A percentile compares a stretch with the other conserved stretches of the same genome.
Conservation (phyloP, 2,329 filamentous ascomycete species). For the Aureobasidium sp. region DNA sequence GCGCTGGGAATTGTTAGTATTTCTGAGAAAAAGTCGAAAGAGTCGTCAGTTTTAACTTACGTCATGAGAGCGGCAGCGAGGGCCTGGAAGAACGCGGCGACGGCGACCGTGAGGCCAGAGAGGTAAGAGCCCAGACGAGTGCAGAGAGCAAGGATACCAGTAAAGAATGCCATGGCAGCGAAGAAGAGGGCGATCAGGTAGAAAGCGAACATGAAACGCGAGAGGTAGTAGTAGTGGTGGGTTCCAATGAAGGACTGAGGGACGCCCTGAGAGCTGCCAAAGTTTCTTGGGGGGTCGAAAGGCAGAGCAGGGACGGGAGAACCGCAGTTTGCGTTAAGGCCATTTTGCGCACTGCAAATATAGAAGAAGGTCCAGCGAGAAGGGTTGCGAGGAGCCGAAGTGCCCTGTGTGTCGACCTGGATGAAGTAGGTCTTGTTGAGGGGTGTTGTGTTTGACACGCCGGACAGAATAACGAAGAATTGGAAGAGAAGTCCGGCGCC, state of each 20-base stretch:
- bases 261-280: slow-evolving; percentile 47
- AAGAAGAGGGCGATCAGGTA: slow-evolving; percentile 81
- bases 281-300: slow-evolving; percentile 58
- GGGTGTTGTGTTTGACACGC: slow-evolving; percentile 45
- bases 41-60: slow-evolving; percentile 42
- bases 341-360: slow-evolving; percentile 58
- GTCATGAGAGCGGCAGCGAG: slow-evolving; percentile 68
- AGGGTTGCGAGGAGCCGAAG: slow-evolving; percentile 49
- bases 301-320: slow-evolving; percentile 54
- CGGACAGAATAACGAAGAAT: slow-evolving; percentile 60
- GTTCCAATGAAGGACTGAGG: slow-evolving; percentile 50
- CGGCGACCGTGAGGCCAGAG: slow-evolving; percentile 49
- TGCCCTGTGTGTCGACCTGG: slow-evolving; percentile 63
- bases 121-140: slow-evolving; percentile 64
- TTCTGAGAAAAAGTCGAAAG: neutral
- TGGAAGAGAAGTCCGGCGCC: slow-evolving; percentile 57
- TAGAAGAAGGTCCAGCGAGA: slow-evolving; percentile 92
- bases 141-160: slow-evolving; percentile 62
- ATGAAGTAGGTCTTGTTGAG: slow-evolving; percentile 81
- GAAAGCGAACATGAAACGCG: slow-evolving; percentile 89
- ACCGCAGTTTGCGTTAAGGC: slow-evolving; percentile 56
- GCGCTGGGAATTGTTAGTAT: slow-evolving; percentile 39
- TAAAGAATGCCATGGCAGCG: slow-evolving; percentile 59
- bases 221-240: slow-evolving; percentile 72
- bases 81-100: slow-evolving; percentile 63